These are phyloP conservation scores for Lasiodiplodia citricola DNA, from an alignment of 2,329 filamentous ascomycete species.

Conservation along the genomic window DNA sequence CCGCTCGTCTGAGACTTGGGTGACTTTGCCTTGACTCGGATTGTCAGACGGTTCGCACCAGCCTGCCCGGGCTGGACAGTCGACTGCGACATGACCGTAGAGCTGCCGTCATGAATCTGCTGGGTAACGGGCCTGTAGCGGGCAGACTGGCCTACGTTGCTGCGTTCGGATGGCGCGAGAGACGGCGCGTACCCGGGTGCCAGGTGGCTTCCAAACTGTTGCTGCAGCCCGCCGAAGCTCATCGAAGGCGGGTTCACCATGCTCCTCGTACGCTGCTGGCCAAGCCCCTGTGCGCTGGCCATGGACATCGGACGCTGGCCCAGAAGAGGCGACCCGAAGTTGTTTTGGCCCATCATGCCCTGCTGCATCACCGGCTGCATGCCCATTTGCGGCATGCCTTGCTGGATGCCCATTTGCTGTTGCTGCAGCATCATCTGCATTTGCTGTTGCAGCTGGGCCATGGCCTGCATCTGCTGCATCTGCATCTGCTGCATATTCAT, in stretches of 20 bases:
- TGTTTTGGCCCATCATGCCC: slow-evolving; percentile 45
- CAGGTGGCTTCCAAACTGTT: slow-evolving; percentile 30
- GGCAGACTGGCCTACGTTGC: slow-evolving; percentile 87
- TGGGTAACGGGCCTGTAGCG: slow-evolving; percentile 86
- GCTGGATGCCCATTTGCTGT: slow-evolving; percentile 64
- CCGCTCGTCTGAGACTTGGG: slow-evolving; percentile 11
- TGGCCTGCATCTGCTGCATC: slow-evolving; percentile 29
- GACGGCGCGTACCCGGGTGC: slow-evolving; percentile 77
- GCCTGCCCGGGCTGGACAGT: slow-evolving; percentile 22
- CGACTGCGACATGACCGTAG: slow-evolving; percentile 24
- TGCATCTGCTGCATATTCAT: slow-evolving; percentile 26
- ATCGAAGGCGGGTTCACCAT: slow-evolving; percentile 55
- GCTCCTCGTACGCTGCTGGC: slow-evolving; percentile 25
- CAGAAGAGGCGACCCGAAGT: slow-evolving; percentile 23
- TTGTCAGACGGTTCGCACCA: slow-evolving; percentile 17
- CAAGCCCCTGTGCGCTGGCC: slow-evolving; percentile 28
- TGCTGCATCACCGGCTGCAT: slow-evolving; percentile 48
- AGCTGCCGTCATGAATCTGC: slow-evolving; percentile 27
- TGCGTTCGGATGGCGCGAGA: slow-evolving; percentile 93
- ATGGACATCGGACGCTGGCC: slow-evolving; percentile 56
- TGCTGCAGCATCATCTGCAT: slow-evolving; percentile 69
- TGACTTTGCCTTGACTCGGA: slow-evolving; percentile 22
- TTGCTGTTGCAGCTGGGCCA: slow-evolving; percentile 29
- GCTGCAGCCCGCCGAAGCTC: slow-evolving; percentile 76
- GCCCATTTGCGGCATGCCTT: slow-evolving; percentile 32